These are phyloP conservation scores for Trametes polyzona DNA, from an alignment of 1,284 basidiomycete genomes.

Conservation along the genomic window DNA sequence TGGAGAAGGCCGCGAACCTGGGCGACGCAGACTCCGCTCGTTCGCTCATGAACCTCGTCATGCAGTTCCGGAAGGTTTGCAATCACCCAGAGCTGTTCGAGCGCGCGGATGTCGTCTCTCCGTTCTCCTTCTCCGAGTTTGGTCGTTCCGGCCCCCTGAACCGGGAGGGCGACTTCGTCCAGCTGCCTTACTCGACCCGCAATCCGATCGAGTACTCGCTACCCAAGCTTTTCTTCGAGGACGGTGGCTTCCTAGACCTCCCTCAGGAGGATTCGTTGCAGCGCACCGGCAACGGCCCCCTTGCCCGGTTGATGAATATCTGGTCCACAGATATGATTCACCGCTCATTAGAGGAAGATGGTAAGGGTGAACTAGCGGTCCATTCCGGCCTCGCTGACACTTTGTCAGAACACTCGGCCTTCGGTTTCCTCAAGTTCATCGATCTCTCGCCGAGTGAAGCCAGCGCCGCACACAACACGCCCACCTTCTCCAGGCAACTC, in stretches of 20 bases:
- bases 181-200: constrained; percentile 82
- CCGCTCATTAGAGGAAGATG: constrained; percentile 65
- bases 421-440: constrained; percentile 80
- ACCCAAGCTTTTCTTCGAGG: constrained; percentile 80
- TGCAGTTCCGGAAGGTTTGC: constrained; percentile 99
- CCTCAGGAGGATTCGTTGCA: constrained; percentile 63
- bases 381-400: neutral
- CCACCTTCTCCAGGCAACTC: constrained; percentile 59
- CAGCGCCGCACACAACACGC: constrained; percentile 60
- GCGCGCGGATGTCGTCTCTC: constrained; percentile 93
- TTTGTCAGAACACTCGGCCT: constrained; percentile 45
- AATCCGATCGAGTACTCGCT: constrained; percentile 86
- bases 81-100: constrained; percentile 99
- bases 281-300: constrained; percentile 62
- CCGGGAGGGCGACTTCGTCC: constrained; percentile 86
- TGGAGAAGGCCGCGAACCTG: constrained; percentile 90
- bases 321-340: constrained; percentile 88
- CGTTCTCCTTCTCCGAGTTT: constrained; percentile 88
- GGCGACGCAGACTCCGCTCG: constrained; percentile 90
- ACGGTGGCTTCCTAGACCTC: constrained; percentile 76
- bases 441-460: constrained; percentile 66
- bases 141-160: constrained; percentile 81
- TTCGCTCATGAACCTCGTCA: constrained; percentile 98
- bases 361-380: constrained; percentile 40
- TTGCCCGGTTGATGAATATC: constrained; percentile 85